Base-by-base conservation (phyloP, 805 yeast genomes). In the Zygotorulaspora florentina region DNA sequence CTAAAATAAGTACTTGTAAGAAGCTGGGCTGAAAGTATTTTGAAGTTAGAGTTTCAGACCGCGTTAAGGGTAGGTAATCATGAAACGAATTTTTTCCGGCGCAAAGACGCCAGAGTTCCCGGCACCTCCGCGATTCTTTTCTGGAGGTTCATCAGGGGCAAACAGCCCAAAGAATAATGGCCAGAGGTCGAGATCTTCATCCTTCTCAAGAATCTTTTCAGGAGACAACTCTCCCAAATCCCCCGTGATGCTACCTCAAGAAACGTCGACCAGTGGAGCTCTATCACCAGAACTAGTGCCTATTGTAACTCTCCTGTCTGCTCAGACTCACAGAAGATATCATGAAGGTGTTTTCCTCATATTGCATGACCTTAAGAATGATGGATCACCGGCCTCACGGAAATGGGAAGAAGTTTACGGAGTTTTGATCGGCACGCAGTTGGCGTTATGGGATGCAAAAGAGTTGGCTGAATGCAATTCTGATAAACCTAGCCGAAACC, bases 361-460 rank as follows among this genome's bases (percentile, higher is more conserved):
- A 8, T 70, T 85, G 50, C 80, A 82, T 55, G 91, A 85, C 55
- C 69, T 86, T 55, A 81, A 82, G 58, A 79, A 86, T 20, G 96
- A 91, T 54, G 99, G 99, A 8, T 77, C 82, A 45, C 90, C 96
- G 0, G 81, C 84, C 0, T 86, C 83, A 40, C 73, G 97, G 38
- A 75, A 76, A 57, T 93, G 99, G 99, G 74, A 76, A 44, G 96
- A 93, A 67, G 96, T 90, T 18, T 93, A 86, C 64, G 98, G 96
- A 36, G 87, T 87, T 12, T 71, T 93, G 35, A 80, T 87, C 3
- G 99, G 99, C 16, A 87, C 87, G 47, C 96, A 91, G 58, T 70
- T 93, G 50, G 95, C 97, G 0, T 78, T 87, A 51, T 93, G 98
- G 97, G 89, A 89, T 61, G 87, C 88, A 2, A 80, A 79, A 34